A percentile compares a stretch with the other conserved stretches of the same genome.
These are phyloP conservation scores for Metarhizium brunneum DNA, from an alignment of 2,329 filamentous ascomycete species.

Conservation along the genomic window DNA sequence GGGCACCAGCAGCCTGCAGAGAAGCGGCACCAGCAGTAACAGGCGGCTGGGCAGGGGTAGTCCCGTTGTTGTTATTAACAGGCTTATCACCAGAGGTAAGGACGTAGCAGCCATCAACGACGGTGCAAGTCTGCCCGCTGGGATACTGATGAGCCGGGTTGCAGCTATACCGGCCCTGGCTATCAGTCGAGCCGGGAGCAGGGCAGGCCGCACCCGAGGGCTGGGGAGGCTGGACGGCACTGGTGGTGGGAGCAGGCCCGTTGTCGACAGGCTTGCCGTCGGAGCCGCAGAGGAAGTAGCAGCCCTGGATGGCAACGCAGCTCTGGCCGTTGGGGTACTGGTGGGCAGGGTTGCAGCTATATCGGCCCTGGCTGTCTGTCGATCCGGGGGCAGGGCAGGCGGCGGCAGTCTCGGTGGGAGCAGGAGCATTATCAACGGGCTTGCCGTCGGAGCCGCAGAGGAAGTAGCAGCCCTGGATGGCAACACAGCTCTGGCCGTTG, in stretches of 20 bases:
- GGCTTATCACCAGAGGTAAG: slow-evolving; percentile 5
- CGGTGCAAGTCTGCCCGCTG: slow-evolving; percentile 9
- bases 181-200: slow-evolving; percentile 4
- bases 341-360: slow-evolving; percentile 13
- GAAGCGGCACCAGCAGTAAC: background rate
- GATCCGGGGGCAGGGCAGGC: slow-evolving; percentile 1
- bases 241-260: too few relatives aligned
- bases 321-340: slow-evolving; percentile 11
- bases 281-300: too few relatives aligned
- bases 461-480: too few relatives aligned
- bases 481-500: too few relatives aligned
- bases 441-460: too few relatives aligned
- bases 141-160: slow-evolving; percentile 14
- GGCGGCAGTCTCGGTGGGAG: too few relatives aligned
- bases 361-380: slow-evolving; percentile 9
- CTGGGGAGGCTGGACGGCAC: too few relatives aligned
- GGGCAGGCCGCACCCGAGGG: background rate
- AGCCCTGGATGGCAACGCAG: background rate
- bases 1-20: background rate
- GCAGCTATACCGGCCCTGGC: slow-evolving; percentile 12
- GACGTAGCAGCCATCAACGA: slow-evolving; percentile 9
- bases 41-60: background rate
- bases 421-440: too few relatives aligned
- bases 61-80: background rate
- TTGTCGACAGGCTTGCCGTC: too few relatives aligned